Evolutionary conservation across 2,329 filamentous ascomycete species (phyloP), one percentile per base, ranked within the genome.

Genomic region (Colletotrichum nymphaeae): DNA sequence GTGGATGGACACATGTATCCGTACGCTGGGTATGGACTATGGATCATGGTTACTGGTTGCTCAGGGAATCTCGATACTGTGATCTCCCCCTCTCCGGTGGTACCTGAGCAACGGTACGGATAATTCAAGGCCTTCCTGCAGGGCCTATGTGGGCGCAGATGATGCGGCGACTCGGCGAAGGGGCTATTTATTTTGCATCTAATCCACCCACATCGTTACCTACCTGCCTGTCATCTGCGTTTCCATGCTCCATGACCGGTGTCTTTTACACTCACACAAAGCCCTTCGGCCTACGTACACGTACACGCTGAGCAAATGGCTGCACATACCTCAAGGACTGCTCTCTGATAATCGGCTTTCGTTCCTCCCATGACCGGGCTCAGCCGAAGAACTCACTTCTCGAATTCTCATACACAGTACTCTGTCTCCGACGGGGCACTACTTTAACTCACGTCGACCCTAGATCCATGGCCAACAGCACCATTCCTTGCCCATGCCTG

Each of bases 391-490:
- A 46, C 46, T 9, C 49, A 68, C 12, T 14, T 9, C 37, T 42
- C 37, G 37, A 42, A 3, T 32, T 63, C 30, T 57, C 58, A 63
- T 55, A 66, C 57, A 35, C 32, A 35, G 32, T 12, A 35, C 32
- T 35, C 32, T 35, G 32, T 53, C 32, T 42, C 30, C 42, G 14
- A 57, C 16, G 28, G 46, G 28, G 28, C 28, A 57, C 42, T 26
- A 53, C 32, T 46, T 37, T 58, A 26, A 46, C 32, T n/a, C 6
- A n/a, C 32, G 37, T 56, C 67, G 52, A 56, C 66, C 71, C 67
- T 71, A 62, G 60, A 71, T 71, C 71, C 71, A 71, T 70, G 67
- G 28, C 2, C 46, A 71, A 57, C 37, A 65, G 53, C 55, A 57
- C 46, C 37, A 73, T 71, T 49, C 60, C 71, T 57, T 56, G 67